Percentiles rank a stretch among this genome's conserved stretches.
Conservation (phyloP, 1,139 yeast species). For the Kazachstania sp. region DNA sequence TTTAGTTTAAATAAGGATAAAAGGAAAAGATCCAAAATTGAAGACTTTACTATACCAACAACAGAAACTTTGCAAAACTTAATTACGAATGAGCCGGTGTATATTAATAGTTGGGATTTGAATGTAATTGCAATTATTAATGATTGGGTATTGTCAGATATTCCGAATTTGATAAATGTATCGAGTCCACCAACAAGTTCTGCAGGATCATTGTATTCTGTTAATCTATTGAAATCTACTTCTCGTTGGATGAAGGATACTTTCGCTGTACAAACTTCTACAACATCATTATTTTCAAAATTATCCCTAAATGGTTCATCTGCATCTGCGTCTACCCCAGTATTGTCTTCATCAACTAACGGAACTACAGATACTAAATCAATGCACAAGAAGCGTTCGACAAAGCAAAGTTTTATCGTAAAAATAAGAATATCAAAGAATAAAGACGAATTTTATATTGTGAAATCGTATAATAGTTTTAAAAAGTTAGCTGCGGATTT, state of each 20-base stretch:
- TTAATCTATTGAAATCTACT: constrained; percentile 6
- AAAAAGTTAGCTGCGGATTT: constrained; percentile 44
- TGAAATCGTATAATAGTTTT: constrained; percentile 62
- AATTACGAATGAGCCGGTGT: constrained; percentile 39
- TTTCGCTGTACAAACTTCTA: constrained; percentile 17
- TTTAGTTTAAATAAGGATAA: constrained; percentile 19
- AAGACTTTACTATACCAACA: constrained; percentile 40
- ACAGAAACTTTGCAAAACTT: constrained; percentile 47
- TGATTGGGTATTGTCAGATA: constrained; percentile 11
- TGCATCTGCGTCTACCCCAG: neutral
- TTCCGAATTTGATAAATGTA: neutral
- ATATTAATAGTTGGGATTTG: constrained; percentile 49
- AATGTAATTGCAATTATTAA: constrained; percentile 57
- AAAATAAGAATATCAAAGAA: constrained; percentile 29
- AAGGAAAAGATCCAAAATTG: constrained; percentile 27
- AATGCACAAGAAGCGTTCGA: neutral
- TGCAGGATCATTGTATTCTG: constrained; percentile 1
- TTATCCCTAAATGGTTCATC: constrained; percentile 21
- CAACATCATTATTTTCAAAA: constrained; percentile 21
- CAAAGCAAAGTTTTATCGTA: constrained; percentile 33
- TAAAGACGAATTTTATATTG: constrained; percentile 41
- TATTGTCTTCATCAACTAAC: neutral
- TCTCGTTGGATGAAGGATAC: constrained; percentile 31
- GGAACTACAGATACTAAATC: neutral
- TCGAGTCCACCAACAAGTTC: neutral